These are phyloP conservation scores for Perkinsus chesapeaki DNA, from an alignment of 169 alveolate genomes.

Conservation along the genomic window DNA sequence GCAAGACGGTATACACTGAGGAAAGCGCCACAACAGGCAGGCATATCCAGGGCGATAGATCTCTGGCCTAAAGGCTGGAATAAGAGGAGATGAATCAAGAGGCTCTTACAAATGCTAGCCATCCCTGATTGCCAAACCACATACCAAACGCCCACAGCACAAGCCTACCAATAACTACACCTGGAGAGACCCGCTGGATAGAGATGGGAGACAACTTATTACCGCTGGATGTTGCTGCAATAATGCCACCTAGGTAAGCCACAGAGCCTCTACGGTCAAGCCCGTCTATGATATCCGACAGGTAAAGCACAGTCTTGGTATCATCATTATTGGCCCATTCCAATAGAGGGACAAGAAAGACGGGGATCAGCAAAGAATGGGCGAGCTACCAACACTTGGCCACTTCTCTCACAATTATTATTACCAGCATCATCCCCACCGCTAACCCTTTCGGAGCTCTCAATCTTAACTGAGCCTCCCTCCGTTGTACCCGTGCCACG, in stretches of 20 bases:
- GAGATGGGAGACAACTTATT: neutral
- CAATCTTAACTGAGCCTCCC: neutral
- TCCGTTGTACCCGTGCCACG: neutral
- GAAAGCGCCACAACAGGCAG: neutral
- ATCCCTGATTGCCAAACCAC: neutral
- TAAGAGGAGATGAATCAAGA: neutral
- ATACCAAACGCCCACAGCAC: neutral
- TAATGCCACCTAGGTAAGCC: neutral
- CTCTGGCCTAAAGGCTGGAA: neutral
- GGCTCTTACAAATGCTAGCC: neutral
- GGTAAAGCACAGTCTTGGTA: neutral
- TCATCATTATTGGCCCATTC: neutral
- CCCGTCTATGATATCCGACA: neutral
- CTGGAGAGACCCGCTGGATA: neutral
- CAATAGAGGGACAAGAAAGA: neutral
- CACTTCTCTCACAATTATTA: neutral
- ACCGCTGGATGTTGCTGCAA: neutral
- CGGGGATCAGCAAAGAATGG: neutral
- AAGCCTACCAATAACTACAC: neutral
- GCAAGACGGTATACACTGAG: neutral
- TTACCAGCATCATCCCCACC: neutral
- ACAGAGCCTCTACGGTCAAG: neutral
- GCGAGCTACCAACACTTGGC: neutral
- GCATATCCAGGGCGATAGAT: neutral
- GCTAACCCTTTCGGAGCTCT: neutral